Evolutionary conservation across 2,329 filamentous ascomycete species (phyloP).

Genomic region (Cercospora zeina): DNA sequence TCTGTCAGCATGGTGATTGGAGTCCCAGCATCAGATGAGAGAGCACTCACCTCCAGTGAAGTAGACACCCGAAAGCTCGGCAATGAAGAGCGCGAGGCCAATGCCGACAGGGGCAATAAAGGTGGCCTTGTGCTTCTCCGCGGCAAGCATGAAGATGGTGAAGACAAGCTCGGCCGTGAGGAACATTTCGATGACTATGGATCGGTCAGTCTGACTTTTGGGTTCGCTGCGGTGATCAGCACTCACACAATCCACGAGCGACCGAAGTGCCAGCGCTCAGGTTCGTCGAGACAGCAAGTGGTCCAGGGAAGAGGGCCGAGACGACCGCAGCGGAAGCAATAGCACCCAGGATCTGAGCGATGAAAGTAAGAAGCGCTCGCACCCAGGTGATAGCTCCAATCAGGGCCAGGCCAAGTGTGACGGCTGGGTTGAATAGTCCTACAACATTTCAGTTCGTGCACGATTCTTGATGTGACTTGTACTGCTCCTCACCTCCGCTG

Average conservation of each 20-base stretch:
- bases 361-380: conserved; percentile 47
- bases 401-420: conserved; percentile 51
- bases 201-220: conserved; percentile 13
- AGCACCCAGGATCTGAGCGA: conserved; percentile 49
- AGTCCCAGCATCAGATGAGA: too few species aligned
- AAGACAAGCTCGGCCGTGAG: conserved; percentile 53
- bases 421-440: conserved; percentile 45
- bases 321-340: conserved; percentile 51
- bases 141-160: conserved; percentile 50
- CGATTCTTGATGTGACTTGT: background rate
- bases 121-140: conserved; percentile 47
- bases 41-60: conserved; percentile 45
- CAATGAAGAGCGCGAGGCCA: conserved; percentile 49
- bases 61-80: conserved; percentile 49
- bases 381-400: conserved; percentile 51
- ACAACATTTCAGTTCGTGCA: conserved; percentile 7
- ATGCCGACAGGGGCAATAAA: conserved; percentile 45
- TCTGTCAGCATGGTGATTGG: conserved; percentile 4
- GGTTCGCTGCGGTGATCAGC: conserved; percentile 17
- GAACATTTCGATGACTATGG: conserved; percentile 51
- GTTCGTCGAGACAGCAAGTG: conserved; percentile 49
- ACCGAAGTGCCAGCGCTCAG: conserved; percentile 48
- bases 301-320: conserved; percentile 48
- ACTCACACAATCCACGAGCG: conserved; percentile 46
- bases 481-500: conserved; percentile 38